Evolutionary conservation across 2,329 filamentous ascomycete genomes (phyloP), one percentile per base, ranked within the genome.

Genomic region (Hypocrella siamensis): DNA sequence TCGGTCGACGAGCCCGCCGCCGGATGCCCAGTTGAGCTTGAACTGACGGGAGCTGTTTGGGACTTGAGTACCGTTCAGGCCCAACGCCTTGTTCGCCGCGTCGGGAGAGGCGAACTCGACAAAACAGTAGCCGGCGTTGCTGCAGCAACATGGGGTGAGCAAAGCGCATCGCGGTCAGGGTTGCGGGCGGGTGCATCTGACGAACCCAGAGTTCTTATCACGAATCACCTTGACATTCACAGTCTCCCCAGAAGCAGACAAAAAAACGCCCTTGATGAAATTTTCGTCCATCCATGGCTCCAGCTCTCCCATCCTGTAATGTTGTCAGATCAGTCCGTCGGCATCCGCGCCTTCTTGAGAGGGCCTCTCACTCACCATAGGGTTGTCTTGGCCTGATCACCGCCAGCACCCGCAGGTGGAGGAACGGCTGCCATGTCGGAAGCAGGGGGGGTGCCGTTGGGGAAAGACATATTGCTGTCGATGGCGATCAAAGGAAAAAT

Each of bases 151-250:
- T n/a, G n/a, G n/a, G n/a, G n/a, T n/a, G n/a, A n/a, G n/a, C n/a
- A n/a, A n/a, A 52, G 17, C 11, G 21, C 15, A 14, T 10, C 7
- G 8, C 14, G 11, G 27, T 28, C 27, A 28, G 27, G 3, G 16
- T 18, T n/a, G 10, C 14, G 25, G 11, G 7, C 3, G 25, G 25
- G 10, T 15, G 10, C 11, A 17, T 9, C 28, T n/a, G n/a, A 46
- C 63, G 34, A 58, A 93, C 85, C 88, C 90, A 52, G 88, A 94
- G 58, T 93, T 93, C 61, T 94, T 94, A 65, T 98, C 90, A 43
- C 90, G 83, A 49, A 98, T 98, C 70, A 98, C 93, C 73, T 98
- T 98, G 46, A 98, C 90, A 47, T 94, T 94, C 47, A 98, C 90
- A 41, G 76, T 76, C 60, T 96, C 90, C 44, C 81, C 85, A 63